Evolutionary conservation across 2,329 filamentous ascomycete species (phyloP), one percentile per base, ranked within the genome.

Genomic region (Phyllosticta paracitricarpa): DNA sequence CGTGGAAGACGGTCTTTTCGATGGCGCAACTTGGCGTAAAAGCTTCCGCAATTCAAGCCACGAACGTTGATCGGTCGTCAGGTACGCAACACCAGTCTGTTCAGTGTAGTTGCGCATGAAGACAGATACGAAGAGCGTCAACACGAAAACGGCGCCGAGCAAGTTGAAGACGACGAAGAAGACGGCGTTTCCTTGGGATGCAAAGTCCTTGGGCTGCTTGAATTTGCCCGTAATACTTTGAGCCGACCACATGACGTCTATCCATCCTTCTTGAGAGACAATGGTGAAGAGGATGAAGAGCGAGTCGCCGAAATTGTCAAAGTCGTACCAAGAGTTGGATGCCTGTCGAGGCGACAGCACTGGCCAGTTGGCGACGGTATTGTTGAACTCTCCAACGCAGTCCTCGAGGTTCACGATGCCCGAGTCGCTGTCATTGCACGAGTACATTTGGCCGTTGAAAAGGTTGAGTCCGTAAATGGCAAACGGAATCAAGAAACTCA

Each of bases 81-180:
- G 78, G 72, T 93, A 99, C 2, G 94, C 94, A 53, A 99, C 94
- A 1, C 94, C 94, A 0, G 94, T 99, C 75, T 97, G 92, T 75
- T 99, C 94, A 0, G 94, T 99, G 75, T 99, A 99, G 73, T 97
- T 99, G 64, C 94, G 90, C 94, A 99, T 99, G 74, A 99, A 99
- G 64, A 99, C 94, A 61, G 94, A 97, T 56, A 99, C 95, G 74
- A 99, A 99, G 70, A 99, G 79, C 1, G 94, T 99, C 70, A 99
- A 81, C 64, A 99, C 89, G 76, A 99, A 99, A 65, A 99, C 93
- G 0, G 94, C 94, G 33, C 91, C 91, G 68, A 99, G 82, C 71
- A 99, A 83, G 75, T 99, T 99, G 84, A 97, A 99, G 4, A 93
- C 81, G 61, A 99, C 85, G 72, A 99, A 97, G 79, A 97, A 99